Evolutionary conservation across 257 asterid species (phyloP).

Genomic region (Solanum gracilifrons): DNA sequence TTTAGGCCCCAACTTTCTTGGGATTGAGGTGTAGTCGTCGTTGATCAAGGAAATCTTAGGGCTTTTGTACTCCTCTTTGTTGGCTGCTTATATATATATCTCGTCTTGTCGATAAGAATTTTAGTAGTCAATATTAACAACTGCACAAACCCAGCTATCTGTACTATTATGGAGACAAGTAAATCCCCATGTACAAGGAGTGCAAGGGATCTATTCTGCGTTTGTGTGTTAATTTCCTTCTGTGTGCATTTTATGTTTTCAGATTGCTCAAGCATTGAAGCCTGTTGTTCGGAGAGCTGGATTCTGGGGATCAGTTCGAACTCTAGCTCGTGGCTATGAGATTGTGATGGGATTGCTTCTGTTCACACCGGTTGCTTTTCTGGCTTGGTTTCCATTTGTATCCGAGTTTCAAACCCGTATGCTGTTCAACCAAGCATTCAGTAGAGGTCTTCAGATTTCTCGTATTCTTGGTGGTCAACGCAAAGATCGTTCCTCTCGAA

Average conservation of each 20-base stretch:
- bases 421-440: slow-evolving; percentile 98
- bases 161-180: neutral
- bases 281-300: slow-evolving; percentile 58
- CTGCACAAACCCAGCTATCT: neutral
- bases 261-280: slow-evolving; percentile 97
- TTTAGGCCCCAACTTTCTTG: neutral
- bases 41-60: neutral
- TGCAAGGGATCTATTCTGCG: neutral
- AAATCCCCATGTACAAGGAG: neutral
- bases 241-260: neutral
- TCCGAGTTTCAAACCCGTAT: slow-evolving; percentile 94
- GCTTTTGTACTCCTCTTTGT: neutral
- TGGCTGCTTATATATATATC: neutral
- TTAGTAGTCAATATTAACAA: neutral
- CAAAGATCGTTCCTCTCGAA: slow-evolving; percentile 74
- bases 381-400: slow-evolving; percentile 96
- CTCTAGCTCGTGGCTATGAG: slow-evolving; percentile 87
- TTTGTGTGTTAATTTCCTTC: neutral
- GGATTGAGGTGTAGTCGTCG: neutral
- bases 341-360: slow-evolving; percentile 81
- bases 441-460: slow-evolving; percentile 97
- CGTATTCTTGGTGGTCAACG: slow-evolving; percentile 94
- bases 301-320: slow-evolving; percentile 87
- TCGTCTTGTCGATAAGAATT: neutral
- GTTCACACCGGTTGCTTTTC: slow-evolving; percentile 89